These are phyloP conservation scores for Pyrus hybrid DNA, from an alignment of 331 rosid genomes.

Conservation along the genomic window DNA sequence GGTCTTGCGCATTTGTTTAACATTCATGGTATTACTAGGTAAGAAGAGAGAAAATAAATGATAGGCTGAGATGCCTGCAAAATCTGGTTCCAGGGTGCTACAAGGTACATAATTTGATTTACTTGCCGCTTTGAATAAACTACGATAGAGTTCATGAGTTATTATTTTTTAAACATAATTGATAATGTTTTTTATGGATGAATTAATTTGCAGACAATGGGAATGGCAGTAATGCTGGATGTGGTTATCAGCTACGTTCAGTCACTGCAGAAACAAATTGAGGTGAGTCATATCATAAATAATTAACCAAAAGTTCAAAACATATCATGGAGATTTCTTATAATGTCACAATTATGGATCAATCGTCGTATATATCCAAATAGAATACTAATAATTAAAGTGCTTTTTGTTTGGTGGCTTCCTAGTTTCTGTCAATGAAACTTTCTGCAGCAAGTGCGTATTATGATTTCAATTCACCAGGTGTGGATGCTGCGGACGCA, in stretches of 20 bases:
- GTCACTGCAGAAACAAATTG: conserved; percentile 49
- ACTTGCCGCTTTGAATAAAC: neutral
- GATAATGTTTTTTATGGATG: neutral
- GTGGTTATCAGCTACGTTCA: conserved; percentile 35
- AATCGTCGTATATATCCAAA: neutral
- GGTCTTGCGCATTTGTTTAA: neutral
- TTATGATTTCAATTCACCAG: conserved; percentile 27
- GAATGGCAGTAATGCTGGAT: conserved; percentile 45
- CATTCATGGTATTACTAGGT: conserved; percentile 5
- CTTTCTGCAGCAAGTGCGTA: conserved; percentile 53
- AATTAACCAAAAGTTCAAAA: neutral
- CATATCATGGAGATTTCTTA: neutral
- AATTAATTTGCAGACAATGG: conserved; percentile 26
- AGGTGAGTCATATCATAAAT: conserved; percentile 17
- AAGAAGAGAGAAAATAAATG: conserved; percentile 34
- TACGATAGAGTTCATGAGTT: neutral
- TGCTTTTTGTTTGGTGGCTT: neutral
- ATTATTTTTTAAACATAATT: neutral
- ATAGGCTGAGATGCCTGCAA: conserved; percentile 29
- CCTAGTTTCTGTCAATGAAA: conserved; percentile 56
- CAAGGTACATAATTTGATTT: conserved; percentile 15
- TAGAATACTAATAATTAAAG: neutral
- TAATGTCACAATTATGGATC: neutral
- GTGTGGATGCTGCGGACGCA: conserved; percentile 18
- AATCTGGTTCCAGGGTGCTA: conserved; percentile 40